Evolutionary conservation across 306 rosid genomes (phyloP), one percentile per base, ranked within the genome.

Genomic region (Trifolium pratense): DNA sequence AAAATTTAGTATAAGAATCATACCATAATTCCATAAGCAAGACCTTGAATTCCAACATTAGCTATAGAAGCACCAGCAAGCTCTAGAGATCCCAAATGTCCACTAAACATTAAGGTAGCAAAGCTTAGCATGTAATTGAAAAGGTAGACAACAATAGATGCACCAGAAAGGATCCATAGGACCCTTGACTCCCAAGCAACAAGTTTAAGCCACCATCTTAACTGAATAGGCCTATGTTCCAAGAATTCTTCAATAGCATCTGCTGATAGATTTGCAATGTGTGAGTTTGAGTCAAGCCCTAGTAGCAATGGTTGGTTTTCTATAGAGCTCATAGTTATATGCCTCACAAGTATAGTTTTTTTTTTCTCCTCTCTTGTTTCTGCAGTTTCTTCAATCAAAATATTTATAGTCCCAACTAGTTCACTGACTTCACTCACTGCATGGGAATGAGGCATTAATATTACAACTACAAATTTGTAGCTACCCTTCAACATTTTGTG

Each of bases 1-100:
- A 60, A 60, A 60, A n/a, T 12, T 23, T 21, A 18, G 2, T 1
- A 55, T 9, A 14, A 53, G 6, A 13, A 43, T 6, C 81, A 45
- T 86, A 90, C 92, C 96, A 90, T 90, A 11, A 90, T 88, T 0
- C 91, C 96, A 70, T 88, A 88, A 73, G 96, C 92, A 29, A 90
- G 91, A 75, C 96, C 96, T 17, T 86, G 91, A 79, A 89, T 89
- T 55, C 97, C 91, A 86, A 81, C 92, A 64, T 82, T 77, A 7
- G 92, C 92, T 10, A 90, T 73, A 4, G 96, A 86, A 18, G 96
- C 96, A 1, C 96, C 92, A 17, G 92, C 96, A 42, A 90, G 91
- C 58, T 84, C 89, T 29, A 83, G 39, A 1, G 91, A 42, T 6
- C 92, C 86, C 85, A 90, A 79, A 52, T 91, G 97, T 0, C 97